Conservation (phyloP, 2,329 filamentous ascomycete species). For the Exserohilum rostratum region DNA sequence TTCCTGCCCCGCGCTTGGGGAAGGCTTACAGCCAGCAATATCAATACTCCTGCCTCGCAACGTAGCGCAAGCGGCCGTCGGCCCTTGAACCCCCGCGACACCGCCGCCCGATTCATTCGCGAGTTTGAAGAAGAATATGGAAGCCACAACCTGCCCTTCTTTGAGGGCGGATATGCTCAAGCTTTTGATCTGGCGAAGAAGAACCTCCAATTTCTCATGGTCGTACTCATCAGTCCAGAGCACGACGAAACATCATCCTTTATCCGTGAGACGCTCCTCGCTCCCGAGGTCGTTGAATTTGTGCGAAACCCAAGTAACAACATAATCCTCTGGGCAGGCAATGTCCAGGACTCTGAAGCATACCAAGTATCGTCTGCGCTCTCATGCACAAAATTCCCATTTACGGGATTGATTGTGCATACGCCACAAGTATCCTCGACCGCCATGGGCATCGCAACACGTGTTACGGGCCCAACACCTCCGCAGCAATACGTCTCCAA, state of each 20-base stretch:
- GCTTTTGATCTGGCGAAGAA: constrained; percentile 88
- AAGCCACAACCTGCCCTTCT: constrained; percentile 72
- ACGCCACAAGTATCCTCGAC: constrained; percentile 83
- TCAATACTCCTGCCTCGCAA: constrained; percentile 49
- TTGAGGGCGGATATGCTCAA: constrained; percentile 89
- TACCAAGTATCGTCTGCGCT: constrained; percentile 91
- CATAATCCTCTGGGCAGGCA: constrained; percentile 89
- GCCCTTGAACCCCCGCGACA: constrained; percentile 82
- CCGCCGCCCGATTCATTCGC: constrained; percentile 83
- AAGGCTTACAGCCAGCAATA: constrained; percentile 57
- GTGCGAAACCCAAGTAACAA: constrained; percentile 77
- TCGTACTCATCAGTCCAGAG: constrained; percentile 86
- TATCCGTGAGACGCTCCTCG: constrained; percentile 79
- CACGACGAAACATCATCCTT: constrained; percentile 90
- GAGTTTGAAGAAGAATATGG: constrained; percentile 97
- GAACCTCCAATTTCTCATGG: constrained; percentile 88
- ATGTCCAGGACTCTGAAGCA: constrained; percentile 89
- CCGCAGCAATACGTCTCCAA: constrained; percentile 76
- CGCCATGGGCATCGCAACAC: constrained; percentile 87
- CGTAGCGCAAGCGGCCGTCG: constrained; percentile 72
- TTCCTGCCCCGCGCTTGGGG: constrained; percentile 73
- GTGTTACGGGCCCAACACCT: constrained; percentile 74
- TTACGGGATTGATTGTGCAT: constrained; percentile 82
- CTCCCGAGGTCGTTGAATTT: constrained; percentile 74
- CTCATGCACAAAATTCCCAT: constrained; percentile 90